A percentile compares a stretch with the other conserved stretches of the same genome.
These are phyloP conservation scores for Penicillium sp. DNA, from an alignment of 2,329 filamentous ascomycete species.

Conservation along the genomic window DNA sequence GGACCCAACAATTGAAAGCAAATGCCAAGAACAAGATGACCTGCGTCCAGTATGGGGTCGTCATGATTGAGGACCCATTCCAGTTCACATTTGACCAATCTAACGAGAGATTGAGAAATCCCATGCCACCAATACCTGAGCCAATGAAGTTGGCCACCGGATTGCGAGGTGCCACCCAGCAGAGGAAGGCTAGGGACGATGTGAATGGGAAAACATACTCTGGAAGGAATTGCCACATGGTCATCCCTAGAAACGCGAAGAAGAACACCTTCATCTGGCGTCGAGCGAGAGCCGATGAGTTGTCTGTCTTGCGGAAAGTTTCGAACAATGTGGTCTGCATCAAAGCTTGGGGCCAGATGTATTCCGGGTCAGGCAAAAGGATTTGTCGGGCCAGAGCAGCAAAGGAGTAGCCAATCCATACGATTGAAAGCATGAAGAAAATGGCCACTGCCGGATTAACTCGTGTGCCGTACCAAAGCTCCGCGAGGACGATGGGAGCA, in stretches of 20 bases:
- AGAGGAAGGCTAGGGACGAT: slow-evolving; percentile 60
- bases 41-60: slow-evolving; percentile 60
- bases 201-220: slow-evolving; percentile 61
- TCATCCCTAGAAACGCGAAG: slow-evolving; percentile 51
- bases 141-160: slow-evolving; percentile 60
- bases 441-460: slow-evolving; percentile 55
- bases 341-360: slow-evolving; percentile 53
- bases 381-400: slow-evolving; percentile 58
- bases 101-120: slow-evolving; percentile 58
- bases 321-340: slow-evolving; percentile 61
- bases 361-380: slow-evolving; percentile 58
- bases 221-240: slow-evolving; percentile 61
- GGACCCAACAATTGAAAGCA: slow-evolving; percentile 56
- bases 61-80: slow-evolving; percentile 48
- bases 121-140: slow-evolving; percentile 61
- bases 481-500: slow-evolving; percentile 54
- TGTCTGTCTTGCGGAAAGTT: slow-evolving; percentile 49
- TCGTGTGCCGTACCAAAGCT: slow-evolving; percentile 55
- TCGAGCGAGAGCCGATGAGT: slow-evolving; percentile 49
- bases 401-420: slow-evolving; percentile 59
- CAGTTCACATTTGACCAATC: slow-evolving; percentile 62
- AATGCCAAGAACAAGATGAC: slow-evolving; percentile 58
- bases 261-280: slow-evolving; percentile 60
- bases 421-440: slow-evolving; percentile 61
- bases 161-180: slow-evolving; percentile 62